phyloP scores from a whole-genome alignment of 2,329 filamentous ascomycete species.

The Exophiala viscosa region DNA sequence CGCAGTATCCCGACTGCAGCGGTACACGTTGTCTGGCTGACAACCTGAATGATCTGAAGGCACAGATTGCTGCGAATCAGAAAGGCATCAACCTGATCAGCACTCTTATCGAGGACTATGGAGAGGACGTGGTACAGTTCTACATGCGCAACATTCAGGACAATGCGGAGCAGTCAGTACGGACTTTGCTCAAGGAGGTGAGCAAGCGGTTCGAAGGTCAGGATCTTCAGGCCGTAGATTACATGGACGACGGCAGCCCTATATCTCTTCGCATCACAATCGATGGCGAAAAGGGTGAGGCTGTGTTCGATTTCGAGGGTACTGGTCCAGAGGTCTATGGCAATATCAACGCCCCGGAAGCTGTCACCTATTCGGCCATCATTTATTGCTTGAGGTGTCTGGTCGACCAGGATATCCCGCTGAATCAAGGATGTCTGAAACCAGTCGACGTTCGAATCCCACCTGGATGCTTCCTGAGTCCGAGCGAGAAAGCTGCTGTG shows the following conservation, averaged over 20 bases:
- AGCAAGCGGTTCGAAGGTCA: conserved; percentile 64
- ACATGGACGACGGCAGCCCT: conserved; percentile 82
- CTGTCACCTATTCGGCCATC: conserved; percentile 77
- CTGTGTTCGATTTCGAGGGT: conserved; percentile 72
- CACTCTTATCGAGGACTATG: conserved; percentile 71
- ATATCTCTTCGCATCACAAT: conserved; percentile 74
- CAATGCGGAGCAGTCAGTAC: conserved; percentile 73
- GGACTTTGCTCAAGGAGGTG: conserved; percentile 69
- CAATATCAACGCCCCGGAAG: conserved; percentile 77
- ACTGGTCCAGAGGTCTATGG: conserved; percentile 76
- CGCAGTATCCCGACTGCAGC: conserved; percentile 69
- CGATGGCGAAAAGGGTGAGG: conserved; percentile 68
- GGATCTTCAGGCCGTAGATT: conserved; percentile 71
- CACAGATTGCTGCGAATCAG: conserved; percentile 81
- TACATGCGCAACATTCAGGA: conserved; percentile 81
- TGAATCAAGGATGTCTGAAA: conserved; percentile 79
- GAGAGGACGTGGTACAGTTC: conserved; percentile 70
- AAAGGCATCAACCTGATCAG: conserved; percentile 78
- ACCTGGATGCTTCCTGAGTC: conserved; percentile 67
- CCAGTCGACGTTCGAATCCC: conserved; percentile 74
- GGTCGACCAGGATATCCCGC: conserved; percentile 75
- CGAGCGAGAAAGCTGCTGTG: conserved; percentile 72
- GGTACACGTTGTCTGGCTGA: conserved; percentile 76
- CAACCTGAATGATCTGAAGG: conserved; percentile 82
- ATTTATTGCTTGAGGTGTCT: conserved; percentile 81